phyloP scores from a whole-genome alignment of 306 rosid species.

The Begonia fuchsioides region DNA sequence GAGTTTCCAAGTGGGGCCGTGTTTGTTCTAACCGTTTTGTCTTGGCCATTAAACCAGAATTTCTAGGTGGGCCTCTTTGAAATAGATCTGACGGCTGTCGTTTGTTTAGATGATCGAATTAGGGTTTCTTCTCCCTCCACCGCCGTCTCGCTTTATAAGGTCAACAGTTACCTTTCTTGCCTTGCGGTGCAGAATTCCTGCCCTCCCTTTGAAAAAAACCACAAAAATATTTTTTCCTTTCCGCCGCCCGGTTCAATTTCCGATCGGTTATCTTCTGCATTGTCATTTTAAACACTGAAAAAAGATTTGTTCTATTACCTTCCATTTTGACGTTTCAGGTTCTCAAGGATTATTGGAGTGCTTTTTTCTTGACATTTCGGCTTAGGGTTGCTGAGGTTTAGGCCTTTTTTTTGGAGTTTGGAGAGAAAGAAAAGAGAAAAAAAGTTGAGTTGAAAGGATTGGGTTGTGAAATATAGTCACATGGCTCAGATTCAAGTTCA shows the following conservation, averaged over 20 bases:
- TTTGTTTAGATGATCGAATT: conserved; percentile 4
- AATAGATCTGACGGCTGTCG: conserved; percentile 15
- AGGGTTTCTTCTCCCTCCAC: conserved; percentile 22
- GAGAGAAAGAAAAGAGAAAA: conserved; percentile 3
- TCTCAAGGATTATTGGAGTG: neutral
- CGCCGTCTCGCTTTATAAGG: conserved; percentile 15
- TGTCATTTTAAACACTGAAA: conserved; percentile 6
- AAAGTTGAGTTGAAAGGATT: no score
- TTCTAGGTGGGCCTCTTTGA: conserved; percentile 2
- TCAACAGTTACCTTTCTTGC: conserved; percentile 6
- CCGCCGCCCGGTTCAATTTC: conserved; percentile 1
- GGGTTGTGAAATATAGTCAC: conserved; percentile 2
- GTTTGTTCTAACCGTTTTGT: neutral
- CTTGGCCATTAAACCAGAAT: conserved; percentile 4
- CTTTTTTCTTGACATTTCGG: conserved; percentile 2
- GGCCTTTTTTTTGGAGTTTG: neutral
- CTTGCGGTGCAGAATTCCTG: conserved; percentile 65
- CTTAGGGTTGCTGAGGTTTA: neutral
- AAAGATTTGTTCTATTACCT: neutral
- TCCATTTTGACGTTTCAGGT: conserved; percentile 5
- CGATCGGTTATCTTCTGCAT: conserved; percentile 15
- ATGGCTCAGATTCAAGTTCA: conserved; percentile 76
- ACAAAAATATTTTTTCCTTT: neutral
- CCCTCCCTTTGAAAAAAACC: conserved; percentile 25
- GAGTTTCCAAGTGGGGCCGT: neutral